Conservation (phyloP, 2,329 filamentous ascomycete species). For the Claviceps monticola region DNA sequence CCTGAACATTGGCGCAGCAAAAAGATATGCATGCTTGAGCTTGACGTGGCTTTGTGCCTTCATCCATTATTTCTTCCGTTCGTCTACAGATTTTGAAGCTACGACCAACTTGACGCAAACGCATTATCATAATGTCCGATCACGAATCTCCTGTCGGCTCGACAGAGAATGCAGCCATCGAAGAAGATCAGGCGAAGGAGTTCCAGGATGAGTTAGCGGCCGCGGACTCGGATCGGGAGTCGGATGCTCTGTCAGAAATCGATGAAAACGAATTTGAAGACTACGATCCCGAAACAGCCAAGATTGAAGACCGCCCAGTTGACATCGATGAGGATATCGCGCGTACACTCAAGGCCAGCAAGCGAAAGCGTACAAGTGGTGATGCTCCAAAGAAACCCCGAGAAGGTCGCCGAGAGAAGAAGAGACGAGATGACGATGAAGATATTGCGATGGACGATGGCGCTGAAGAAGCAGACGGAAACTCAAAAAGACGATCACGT, state of each 20-base stretch:
- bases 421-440: conserved; percentile 35
- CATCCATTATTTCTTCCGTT: background rate
- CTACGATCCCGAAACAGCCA: conserved; percentile 50
- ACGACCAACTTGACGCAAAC: background rate
- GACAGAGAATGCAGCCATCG: conserved; percentile 21
- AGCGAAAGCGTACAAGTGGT: conserved; percentile 50
- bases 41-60: background rate
- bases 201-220: conserved; percentile 27
- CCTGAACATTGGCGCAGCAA: background rate
- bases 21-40: background rate
- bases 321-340: conserved; percentile 54
- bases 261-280: conserved; percentile 58
- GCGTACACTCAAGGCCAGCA: conserved; percentile 49
- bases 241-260: conserved; percentile 50
- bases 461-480: conserved; percentile 28
- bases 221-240: conserved; percentile 39
- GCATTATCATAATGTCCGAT: conserved; percentile 28
- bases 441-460: conserved; percentile 35
- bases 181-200: conserved; percentile 29
- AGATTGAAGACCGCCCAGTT: conserved; percentile 49
- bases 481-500: conserved; percentile 33
- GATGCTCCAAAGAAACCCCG: conserved; percentile 59
- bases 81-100: background rate
- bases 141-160: conserved; percentile 27
- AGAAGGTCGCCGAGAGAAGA: conserved; percentile 58